Conservation (phyloP, 2,329 filamentous ascomycete genomes). For the Penicillium occitanis region DNA sequence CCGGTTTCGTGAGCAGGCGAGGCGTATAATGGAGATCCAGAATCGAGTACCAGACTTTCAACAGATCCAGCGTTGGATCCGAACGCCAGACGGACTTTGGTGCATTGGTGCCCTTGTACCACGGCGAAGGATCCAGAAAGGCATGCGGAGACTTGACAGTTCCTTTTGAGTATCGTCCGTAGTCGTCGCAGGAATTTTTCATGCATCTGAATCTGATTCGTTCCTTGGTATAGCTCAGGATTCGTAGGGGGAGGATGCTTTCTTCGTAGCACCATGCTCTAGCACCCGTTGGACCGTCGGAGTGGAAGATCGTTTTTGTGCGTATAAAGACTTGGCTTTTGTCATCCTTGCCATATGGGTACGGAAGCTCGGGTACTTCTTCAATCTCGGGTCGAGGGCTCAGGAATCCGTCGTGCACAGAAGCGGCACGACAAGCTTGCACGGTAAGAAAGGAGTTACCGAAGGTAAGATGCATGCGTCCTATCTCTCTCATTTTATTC, state of each 20-base stretch:
- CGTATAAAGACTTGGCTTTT: slow-evolving; percentile 6
- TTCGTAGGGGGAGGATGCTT: background rate
- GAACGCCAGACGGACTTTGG: background rate
- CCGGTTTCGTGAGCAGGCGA: slow-evolving; percentile 7
- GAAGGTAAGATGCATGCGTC: slow-evolving; percentile 10
- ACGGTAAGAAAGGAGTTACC: slow-evolving; percentile 9
- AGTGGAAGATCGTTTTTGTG: background rate
- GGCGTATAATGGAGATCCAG: slow-evolving; percentile 13
- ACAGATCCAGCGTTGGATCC: background rate
- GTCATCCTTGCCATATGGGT: background rate
- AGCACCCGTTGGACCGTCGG: slow-evolving; percentile 4
- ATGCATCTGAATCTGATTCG: slow-evolving; percentile 7
- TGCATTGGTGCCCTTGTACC: background rate
- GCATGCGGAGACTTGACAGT: background rate
- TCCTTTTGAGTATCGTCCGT: background rate
- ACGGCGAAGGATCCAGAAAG: background rate
- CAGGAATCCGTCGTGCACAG: slow-evolving; percentile 13
- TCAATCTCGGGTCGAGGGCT: background rate
- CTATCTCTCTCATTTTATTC: slow-evolving; percentile 11
- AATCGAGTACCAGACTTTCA: slow-evolving; percentile 11
- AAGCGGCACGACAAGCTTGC: slow-evolving; percentile 7
- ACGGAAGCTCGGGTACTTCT: background rate
- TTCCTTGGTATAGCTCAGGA: slow-evolving; percentile 1
- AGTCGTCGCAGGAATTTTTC: slow-evolving; percentile 1
- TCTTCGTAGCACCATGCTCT: slow-evolving; percentile 18